Evolutionary conservation across 768 basidiomycete genomes (phyloP).

Genomic region (Crucibulum laeve): DNA sequence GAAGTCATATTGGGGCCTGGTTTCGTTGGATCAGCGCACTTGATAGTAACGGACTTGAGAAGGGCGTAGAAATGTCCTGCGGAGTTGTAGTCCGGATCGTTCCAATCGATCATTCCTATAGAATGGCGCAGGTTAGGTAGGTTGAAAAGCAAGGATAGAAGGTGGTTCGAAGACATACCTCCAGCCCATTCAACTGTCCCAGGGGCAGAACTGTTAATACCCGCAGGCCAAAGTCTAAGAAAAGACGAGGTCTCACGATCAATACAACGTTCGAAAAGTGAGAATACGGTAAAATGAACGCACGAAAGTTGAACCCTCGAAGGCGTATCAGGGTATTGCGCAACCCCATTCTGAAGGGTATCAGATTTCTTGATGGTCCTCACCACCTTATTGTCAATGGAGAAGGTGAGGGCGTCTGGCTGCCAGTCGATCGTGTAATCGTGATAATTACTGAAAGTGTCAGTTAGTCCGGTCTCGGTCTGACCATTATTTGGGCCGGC

Average conservation of each 20-base stretch:
- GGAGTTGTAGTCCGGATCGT: conserved; percentile 68
- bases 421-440: conserved; percentile 87
- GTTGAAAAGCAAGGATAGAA: not conserved
- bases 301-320: conserved; percentile 79
- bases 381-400: conserved; percentile 67
- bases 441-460: conserved; percentile 71
- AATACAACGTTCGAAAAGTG: not conserved
- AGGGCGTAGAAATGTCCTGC: conserved; percentile 75
- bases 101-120: conserved; percentile 71
- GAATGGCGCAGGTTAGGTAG: not conserved
- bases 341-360: conserved; percentile 52
- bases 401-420: conserved; percentile 58
- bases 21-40: conserved; percentile 50
- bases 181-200: conserved; percentile 81
- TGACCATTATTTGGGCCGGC: conserved; percentile 42
- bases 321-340: conserved; percentile 72
- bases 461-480: conserved; percentile 42
- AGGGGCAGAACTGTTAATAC: conserved; percentile 50
- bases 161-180: conserved; percentile 27
- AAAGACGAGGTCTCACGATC: not conserved
- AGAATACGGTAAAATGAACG: conserved; percentile 6
- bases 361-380: conserved; percentile 65
- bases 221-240: conserved; percentile 62
- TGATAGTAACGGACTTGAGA: conserved; percentile 56
- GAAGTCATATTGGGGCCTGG: conserved; percentile 47